phyloP scores from a whole-genome alignment of 495 filamentous ascomycete genomes.

The Immersiella caudata region DNA sequence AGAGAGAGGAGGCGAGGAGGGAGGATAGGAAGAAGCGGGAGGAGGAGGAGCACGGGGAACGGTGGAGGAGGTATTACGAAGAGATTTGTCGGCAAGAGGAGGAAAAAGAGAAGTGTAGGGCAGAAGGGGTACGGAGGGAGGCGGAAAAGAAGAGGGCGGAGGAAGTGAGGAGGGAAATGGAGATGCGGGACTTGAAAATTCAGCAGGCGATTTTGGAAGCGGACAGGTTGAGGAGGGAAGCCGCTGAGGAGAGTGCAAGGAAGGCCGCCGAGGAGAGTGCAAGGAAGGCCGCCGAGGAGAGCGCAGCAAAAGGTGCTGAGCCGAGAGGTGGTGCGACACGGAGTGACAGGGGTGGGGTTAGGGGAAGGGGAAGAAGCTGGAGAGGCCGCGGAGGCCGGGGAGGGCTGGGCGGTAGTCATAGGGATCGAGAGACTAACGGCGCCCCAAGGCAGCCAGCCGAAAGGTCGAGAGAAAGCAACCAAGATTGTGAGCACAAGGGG shows the following conservation, averaged over 20 bases:
- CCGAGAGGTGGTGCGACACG: background rate
- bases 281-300: no score
- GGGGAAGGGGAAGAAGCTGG: background rate
- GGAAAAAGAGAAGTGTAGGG: background rate
- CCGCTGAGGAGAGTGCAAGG: background rate
- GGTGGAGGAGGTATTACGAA: no score
- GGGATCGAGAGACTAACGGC: background rate
- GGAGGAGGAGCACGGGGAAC: no score
- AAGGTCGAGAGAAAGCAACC: background rate
- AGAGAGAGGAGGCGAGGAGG: background rate
- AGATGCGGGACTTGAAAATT: background rate
- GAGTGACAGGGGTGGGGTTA: background rate
- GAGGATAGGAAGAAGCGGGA: no score
- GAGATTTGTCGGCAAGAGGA: no score
- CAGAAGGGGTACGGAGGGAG: background rate
- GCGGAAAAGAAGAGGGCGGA: background rate
- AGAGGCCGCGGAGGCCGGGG: background rate
- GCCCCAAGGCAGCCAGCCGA: background rate
- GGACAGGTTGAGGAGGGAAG: background rate
- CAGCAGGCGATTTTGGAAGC: background rate
- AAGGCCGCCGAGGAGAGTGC: background rate
- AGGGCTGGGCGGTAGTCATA: background rate
- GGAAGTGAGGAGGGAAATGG: background rate
- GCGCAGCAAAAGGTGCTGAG: background rate
- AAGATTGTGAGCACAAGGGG: conserved; percentile 2